Evolutionary conservation across 1,139 yeast genomes (phyloP), one percentile per base, ranked within the genome.

Genomic region (Debaryomyces sp.): DNA sequence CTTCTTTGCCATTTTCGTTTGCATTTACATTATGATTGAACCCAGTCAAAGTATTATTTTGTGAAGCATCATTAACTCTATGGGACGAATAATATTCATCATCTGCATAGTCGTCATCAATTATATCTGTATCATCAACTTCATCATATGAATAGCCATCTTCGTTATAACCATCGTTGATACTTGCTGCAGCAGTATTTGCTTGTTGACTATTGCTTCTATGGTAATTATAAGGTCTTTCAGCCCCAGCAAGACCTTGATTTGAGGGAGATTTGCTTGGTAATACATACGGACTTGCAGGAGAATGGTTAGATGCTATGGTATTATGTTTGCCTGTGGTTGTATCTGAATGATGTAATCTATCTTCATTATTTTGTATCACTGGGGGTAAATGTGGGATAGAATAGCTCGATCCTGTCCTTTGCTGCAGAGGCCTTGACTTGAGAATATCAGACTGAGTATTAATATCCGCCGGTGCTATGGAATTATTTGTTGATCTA

Each of bases 91-190:
- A 58, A 32, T 43, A 50, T 22, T 67, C 71, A 5, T 67, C 75
- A 43, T 70, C 76, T 9, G 68, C 68, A 4, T 72, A 68, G 1
- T 67, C 73, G 38, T 70, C 73, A 46, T 64, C 72, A 27, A 64
- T 58, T 27, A 60, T 59, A 40, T 62, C 66, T 18, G 62, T 69
- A 18, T 64, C 74, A 3, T 65, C 70, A 29, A 64, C 65, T 17
- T 68, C 74, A 42, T 68, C 70, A 45, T 65, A 68, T 15, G 70
- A 67, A 49, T 57, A 67, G n/a, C 59, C 55, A 42, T 60, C 64
- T 49, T 60, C 58, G 34, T 51, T 50, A 18, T 49, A 55, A 9
- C 43, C 52, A 12, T 46, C 54, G 35, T 47, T 47, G 23, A 46
- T 44, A 26, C 47, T 48, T 4, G 42, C 43, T 22, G 30, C 47